These are phyloP conservation scores for Anthracocystis setariae DNA, from an alignment of 1,284 basidiomycete species.

Conservation along the genomic window DNA sequence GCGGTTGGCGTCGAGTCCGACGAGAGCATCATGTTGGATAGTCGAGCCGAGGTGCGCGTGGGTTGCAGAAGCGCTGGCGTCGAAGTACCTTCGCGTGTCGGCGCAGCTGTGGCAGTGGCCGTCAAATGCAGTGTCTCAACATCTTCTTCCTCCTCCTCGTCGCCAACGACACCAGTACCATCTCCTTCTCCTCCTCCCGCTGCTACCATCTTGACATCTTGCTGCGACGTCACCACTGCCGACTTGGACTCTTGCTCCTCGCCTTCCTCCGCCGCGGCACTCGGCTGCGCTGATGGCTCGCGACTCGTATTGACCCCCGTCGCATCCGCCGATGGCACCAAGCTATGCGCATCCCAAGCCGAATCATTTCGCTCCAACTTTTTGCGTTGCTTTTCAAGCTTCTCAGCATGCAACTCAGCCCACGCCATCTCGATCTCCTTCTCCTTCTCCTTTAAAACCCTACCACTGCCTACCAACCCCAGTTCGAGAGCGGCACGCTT, in stretches of 20 bases:
- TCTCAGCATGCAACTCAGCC: slow-evolving; percentile 69
- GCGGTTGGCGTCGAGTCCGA: too few species aligned
- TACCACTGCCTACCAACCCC: slow-evolving; percentile 77
- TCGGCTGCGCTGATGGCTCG: slow-evolving; percentile 30
- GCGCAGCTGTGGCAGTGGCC: slow-evolving; percentile 40
- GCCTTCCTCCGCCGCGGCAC: slow-evolving; percentile 4
- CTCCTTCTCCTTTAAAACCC: slow-evolving; percentile 49
- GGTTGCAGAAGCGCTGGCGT: slow-evolving; percentile 25
- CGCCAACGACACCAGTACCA: slow-evolving; percentile 2
- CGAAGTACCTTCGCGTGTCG: slow-evolving; percentile 40
- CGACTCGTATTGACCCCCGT: slow-evolving; percentile 8
- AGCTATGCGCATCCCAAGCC: slow-evolving; percentile 8
- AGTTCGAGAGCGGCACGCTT: slow-evolving; percentile 93
- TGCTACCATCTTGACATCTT: background rate
- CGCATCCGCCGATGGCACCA: slow-evolving; percentile 17
- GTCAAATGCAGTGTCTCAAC: slow-evolving; percentile 50
- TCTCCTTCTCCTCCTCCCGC: background rate
- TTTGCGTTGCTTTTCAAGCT: slow-evolving; percentile 37
- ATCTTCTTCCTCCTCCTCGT: slow-evolving; percentile 45
- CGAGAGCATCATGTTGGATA: slow-evolving; percentile 29
- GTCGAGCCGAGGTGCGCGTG: slow-evolving; percentile 37
- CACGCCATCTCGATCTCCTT: slow-evolving; percentile 48
- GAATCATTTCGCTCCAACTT: slow-evolving; percentile 20
- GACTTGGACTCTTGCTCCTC: slow-evolving; percentile 5
- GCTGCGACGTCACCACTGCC: background rate